Evolutionary conservation across 345 rosid genomes (phyloP), one percentile per base, ranked within the genome.

Genomic region (Nephelium lappaceum): DNA sequence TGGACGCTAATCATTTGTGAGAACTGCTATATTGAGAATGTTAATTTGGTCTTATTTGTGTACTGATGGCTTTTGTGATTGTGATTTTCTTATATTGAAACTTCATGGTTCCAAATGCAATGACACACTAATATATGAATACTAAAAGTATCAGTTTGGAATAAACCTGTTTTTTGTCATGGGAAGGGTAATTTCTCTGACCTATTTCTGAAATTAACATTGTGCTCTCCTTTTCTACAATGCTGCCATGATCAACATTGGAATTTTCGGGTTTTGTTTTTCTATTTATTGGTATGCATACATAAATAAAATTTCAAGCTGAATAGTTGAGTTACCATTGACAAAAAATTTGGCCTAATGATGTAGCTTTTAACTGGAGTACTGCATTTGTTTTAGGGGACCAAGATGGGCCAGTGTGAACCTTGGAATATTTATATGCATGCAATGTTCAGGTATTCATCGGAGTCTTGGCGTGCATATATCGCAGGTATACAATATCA

Each of bases 391-490:
- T 71, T 66, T 66, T 87, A 93, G 98, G 84, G 97, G 83, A 67
- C 98, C 98, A 58, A 80, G 97, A 79, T 94, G 99, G 99, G 98
- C 98, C 36, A 94, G 98, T 74, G 98, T 96, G 76, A 96, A 96
- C 84, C 90, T 96, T 23, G 98, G 99, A 70, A 90, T 96, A 85
- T 93, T 96, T 84, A 96, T 96, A 73, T 96, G 98, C 88, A 85
- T 96, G 94, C 98, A 93, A 66, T 94, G 99, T 71, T 93, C 99
- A 36, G 99, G 99, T 67, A 73, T 89, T 68, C 98, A 96, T 78
- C 88, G 99, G 39, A 89, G 95, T 87, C 97, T 96, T 55, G 99
- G 99, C 57, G 98, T 96, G 43, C 98, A 96, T 81, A 92, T 94
- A 83, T 91, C 99, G 21, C 93, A 96, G 94, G 99, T 96, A 38